A percentile compares a stretch with the other conserved stretches of the same genome.
Conservation (phyloP, 306 rosid species). For the Myrica gale region DNA sequence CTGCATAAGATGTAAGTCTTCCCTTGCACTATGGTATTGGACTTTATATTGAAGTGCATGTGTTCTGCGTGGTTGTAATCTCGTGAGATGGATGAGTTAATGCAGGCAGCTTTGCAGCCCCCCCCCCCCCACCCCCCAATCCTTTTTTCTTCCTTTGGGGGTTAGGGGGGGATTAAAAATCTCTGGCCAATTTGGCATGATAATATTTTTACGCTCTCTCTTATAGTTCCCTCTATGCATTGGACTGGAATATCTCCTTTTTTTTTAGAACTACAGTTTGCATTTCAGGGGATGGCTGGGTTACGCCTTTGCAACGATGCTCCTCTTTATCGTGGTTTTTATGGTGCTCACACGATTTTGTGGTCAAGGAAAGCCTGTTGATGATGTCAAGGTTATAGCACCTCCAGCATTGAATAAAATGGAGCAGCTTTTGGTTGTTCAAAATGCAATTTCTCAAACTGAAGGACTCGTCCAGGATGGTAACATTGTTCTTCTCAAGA, state of each 20-base stretch:
- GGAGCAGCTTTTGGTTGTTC: conserved; percentile 97
- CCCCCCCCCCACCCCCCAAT: too few relatives aligned
- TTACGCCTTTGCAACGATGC: conserved; percentile 51
- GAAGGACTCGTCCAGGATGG: conserved; percentile 76
- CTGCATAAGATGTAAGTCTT: not conserved
- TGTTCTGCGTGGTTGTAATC: too few relatives aligned
- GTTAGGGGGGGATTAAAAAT: not conserved
- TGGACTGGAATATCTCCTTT: conserved; percentile 11
- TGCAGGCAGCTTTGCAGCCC: too few relatives aligned
- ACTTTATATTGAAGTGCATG: not conserved
- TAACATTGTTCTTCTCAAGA: conserved; percentile 74
- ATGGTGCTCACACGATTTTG: conserved; percentile 59
- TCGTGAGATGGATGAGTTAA: too few relatives aligned
- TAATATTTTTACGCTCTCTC: not conserved
- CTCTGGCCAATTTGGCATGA: not conserved
- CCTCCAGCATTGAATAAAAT: conserved; percentile 83
- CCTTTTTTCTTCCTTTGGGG: not conserved
- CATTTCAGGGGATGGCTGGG: conserved; percentile 84
- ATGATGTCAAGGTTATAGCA: conserved; percentile 65
- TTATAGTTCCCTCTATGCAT: conserved; percentile 7
- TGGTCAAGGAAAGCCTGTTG: conserved; percentile 50
- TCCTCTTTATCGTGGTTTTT: conserved; percentile 53
- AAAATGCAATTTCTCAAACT: conserved; percentile 73
- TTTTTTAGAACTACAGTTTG: conserved; percentile 11
- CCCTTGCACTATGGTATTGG: not conserved